Evolutionary conservation across 2,329 filamentous ascomycete genomes (phyloP), one percentile per base, ranked within the genome.

Genomic region (Aureobasidium leucospermi): DNA sequence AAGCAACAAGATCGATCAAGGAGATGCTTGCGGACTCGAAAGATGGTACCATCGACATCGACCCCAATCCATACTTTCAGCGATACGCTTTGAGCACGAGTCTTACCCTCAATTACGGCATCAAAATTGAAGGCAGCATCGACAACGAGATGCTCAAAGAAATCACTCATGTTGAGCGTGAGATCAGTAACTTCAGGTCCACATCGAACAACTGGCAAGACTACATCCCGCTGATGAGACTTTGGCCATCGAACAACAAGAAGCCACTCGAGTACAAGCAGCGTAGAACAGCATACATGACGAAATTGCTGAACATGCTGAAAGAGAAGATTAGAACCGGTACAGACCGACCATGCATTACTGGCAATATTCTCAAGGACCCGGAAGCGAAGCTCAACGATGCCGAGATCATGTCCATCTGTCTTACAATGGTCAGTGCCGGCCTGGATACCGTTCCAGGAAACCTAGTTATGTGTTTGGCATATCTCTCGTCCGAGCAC

Each of bases 171-270:
- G 88, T 93, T 3, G 89, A 93, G 70, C 81, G 88, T 32, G 85
- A 84, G 5, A 85, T 94, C 28, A 87, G 85, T 57, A 89, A 89
- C 66, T 87, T 92, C 68, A 77, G 89, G 49, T 88, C 84, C 29
- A 93, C 88, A 0, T 89, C 86, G 66, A 90, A 91, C 68, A 93
- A 93, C 70, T 89, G 70, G 70, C 87, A 90, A 67, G 89, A 94
- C 67, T 93, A 93, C 65, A 83, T 94, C n/a, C 88, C 89, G 0
- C 67, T 92, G 5, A 70, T 94, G 62, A 80, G 89, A 31, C 70
- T 90, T 2, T 80, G 83, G 64, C 81, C 85, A 2, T 82, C 78
- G 34, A 80, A 80, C 63, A 90, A 84, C 66, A 77, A 77, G 2
- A 80, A 84, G 51, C 87, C 88, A 0, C 74, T 80, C 7, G 82